Evolutionary conservation across 345 rosid species (phyloP).

Genomic region (Geranium brycei): DNA sequence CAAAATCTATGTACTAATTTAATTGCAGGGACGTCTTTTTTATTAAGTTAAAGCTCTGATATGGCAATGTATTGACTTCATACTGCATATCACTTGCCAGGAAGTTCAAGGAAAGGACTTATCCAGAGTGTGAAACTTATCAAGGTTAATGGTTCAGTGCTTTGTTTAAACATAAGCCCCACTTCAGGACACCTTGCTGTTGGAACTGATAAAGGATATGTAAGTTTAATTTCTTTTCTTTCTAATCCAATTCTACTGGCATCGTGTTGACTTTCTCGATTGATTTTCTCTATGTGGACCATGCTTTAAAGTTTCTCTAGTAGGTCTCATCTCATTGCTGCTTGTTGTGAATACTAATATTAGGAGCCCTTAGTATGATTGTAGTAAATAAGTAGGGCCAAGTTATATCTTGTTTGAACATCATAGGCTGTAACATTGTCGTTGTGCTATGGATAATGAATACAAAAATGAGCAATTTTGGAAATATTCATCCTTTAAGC

Average conservation of each 20-base stretch:
- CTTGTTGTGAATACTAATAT: background rate
- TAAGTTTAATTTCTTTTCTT: slow-evolving; percentile 21
- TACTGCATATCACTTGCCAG: slow-evolving; percentile 20
- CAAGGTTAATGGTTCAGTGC: slow-evolving; percentile 58
- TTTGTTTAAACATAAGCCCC: slow-evolving; percentile 37
- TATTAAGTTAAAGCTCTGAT: background rate
- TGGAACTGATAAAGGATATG: slow-evolving; percentile 86
- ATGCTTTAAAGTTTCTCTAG: background rate
- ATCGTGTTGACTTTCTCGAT: background rate
- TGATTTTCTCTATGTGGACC: background rate
- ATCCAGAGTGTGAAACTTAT: slow-evolving; percentile 47
- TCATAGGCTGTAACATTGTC: too few relatives aligned
- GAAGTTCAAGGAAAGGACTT: slow-evolving; percentile 55
- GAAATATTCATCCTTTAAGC: too few relatives aligned
- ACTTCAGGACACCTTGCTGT: slow-evolving; percentile 51
- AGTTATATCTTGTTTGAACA: too few relatives aligned
- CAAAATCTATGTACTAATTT: background rate
- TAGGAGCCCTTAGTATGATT: too few relatives aligned
- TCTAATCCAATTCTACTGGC: background rate
- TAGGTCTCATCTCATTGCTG: background rate
- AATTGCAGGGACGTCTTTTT: too few relatives aligned
- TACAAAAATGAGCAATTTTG: too few relatives aligned
- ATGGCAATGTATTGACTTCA: background rate
- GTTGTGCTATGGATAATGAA: too few relatives aligned
- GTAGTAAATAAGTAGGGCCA: too few relatives aligned